Conservation (phyloP, 148 eudicot genomes). For the Diospyros kaki region DNA sequence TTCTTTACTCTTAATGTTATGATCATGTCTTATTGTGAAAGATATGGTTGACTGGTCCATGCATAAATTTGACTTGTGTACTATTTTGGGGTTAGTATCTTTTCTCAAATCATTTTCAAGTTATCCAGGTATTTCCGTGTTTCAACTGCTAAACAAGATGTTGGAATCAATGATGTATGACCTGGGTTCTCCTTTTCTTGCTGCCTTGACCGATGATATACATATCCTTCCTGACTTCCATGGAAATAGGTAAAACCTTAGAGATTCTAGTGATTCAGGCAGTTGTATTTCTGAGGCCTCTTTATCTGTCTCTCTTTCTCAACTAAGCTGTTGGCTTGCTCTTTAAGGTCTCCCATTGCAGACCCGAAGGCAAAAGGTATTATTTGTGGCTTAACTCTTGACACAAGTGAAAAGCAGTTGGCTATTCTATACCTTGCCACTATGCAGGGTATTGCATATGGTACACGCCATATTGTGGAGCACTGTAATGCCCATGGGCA, state of each 20-base stretch:
- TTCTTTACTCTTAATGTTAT: neutral
- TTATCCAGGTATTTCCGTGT: conserved; percentile 62
- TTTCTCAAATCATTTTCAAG: conserved; percentile 1
- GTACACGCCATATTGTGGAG: conserved; percentile 94
- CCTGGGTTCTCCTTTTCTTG: conserved; percentile 51
- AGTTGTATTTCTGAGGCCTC: neutral
- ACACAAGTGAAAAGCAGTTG: conserved; percentile 81
- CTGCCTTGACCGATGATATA: conserved; percentile 75
- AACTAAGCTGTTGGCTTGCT: conserved; percentile 18
- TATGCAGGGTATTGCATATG: conserved; percentile 93
- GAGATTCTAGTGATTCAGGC: conserved; percentile 1
- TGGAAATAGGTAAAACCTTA: conserved; percentile 70
- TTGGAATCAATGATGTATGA: conserved; percentile 66
- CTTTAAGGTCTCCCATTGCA: conserved; percentile 85
- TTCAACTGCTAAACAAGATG: conserved; percentile 67
- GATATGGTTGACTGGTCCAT: neutral
- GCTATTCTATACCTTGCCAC: conserved; percentile 91
- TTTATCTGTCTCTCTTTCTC: neutral
- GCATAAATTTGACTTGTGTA: neutral
- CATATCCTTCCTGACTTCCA: conserved; percentile 97
- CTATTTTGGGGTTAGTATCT: neutral
- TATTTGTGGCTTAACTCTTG: conserved; percentile 84
- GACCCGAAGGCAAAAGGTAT: conserved; percentile 91
- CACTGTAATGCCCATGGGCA: conserved; percentile 96
- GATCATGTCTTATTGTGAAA: neutral